Base-by-base conservation (phyloP, 805 yeast genomes). In the Saccharomycopsis capsularis region DNA sequence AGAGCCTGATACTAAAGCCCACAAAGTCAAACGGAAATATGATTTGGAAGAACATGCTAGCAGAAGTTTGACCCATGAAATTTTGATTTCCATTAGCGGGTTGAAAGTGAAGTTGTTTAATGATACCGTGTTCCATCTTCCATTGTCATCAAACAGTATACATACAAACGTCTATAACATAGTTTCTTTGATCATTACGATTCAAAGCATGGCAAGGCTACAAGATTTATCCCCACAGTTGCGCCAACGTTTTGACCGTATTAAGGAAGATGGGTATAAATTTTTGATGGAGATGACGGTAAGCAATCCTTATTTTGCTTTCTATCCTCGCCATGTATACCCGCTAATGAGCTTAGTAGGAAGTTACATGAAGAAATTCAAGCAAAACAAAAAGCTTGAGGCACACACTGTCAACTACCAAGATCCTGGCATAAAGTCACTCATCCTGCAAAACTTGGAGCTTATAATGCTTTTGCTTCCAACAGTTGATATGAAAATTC, bases 391-490 rank as follows among this genome's bases (percentile, higher is more conserved):
- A 37, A 44, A 5, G 13, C n/a, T n/a, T n/a, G n/a, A n/a, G n/a
- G n/a, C n/a, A n/a, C n/a, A n/a, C n/a, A n/a, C n/a, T n/a, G n/a
- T n/a, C 18, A 18, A 27, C 30, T 37, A n/a, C 30, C 3, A 27
- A 23, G 27, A 6, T 42, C 34, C 16, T 19, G 29, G 13, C 22
- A 2, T 43, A 4, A 11, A 21, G 24, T 19, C 22, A 41, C 13
- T 41, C 3, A n/a, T 38, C n/a, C 37, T 4, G 22, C 16, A 15
- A 21, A 27, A 38, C 23, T 25, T 46, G 11, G 45, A 34, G 34
- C 24, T 19, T n/a, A 16, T 48, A 4, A 43, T 48, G 25, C 19
- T 29, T 15, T 27, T 48, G 9, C 30, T 48, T 16, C 51, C 51
- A 25, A 9, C 29, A 5, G 13, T 43, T n/a, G 9, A 25, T 16